Percentiles rank a stretch among this genome's conserved stretches.
These are phyloP conservation scores for Aspergillus chevalieri DNA, from an alignment of 2,329 filamentous ascomycete genomes.

Conservation along the genomic window DNA sequence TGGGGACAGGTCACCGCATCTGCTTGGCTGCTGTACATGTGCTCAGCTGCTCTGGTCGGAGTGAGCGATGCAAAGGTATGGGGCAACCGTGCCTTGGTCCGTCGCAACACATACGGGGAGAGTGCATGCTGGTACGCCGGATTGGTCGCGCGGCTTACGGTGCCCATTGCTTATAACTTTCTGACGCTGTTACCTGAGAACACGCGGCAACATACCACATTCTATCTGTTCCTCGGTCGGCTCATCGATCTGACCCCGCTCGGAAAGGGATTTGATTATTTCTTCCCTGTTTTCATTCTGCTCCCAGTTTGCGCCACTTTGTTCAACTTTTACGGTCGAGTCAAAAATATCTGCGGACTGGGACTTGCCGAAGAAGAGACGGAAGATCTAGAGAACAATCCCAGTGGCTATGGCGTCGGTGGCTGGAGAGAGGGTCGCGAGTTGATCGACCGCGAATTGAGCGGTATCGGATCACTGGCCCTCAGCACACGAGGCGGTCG, in stretches of 20 bases:
- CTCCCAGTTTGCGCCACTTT: conserved; percentile 77
- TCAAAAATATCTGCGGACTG: conserved; percentile 72
- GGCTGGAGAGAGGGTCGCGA: conserved; percentile 89
- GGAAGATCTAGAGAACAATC: conserved; percentile 55
- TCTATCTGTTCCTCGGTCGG: conserved; percentile 78
- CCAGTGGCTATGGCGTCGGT: conserved; percentile 64
- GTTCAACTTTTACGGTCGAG: conserved; percentile 81
- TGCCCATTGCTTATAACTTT: conserved; percentile 94
- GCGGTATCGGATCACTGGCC: conserved; percentile 50
- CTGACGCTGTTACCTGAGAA: conserved; percentile 73
- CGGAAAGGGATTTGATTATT: conserved; percentile 75
- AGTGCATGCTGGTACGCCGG: conserved; percentile 93
- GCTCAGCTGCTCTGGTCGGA: conserved; percentile 75
- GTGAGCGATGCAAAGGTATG: conserved; percentile 95
- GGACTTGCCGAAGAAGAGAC: conserved; percentile 72
- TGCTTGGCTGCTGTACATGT: conserved; percentile 95
- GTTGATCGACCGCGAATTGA: conserved; percentile 79
- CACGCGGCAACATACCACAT: conserved; percentile 71
- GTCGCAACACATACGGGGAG: conserved; percentile 85
- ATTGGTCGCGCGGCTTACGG: conserved; percentile 85
- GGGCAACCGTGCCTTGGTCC: conserved; percentile 86
- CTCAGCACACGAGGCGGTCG: conserved; percentile 30
- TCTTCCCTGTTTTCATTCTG: conserved; percentile 84
- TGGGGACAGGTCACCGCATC: conserved; percentile 79
- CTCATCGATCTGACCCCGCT: conserved; percentile 78